Evolutionary conservation across 805 yeast species (phyloP), one percentile per base, ranked within the genome.

Genomic region (Starmerella scarabaei): DNA sequence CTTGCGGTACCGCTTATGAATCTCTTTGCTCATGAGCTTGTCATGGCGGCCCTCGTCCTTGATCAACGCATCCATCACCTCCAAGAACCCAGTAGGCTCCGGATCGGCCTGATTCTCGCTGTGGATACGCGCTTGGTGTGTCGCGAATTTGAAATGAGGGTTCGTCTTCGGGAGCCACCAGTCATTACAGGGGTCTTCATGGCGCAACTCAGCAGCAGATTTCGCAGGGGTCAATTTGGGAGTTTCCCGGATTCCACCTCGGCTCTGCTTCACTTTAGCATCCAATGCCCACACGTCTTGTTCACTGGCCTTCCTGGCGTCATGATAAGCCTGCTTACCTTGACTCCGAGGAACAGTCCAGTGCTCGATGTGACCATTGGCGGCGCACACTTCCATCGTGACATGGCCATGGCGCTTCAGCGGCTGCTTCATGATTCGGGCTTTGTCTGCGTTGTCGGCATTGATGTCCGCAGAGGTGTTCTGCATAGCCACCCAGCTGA

Each of bases 241-340:
- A 14, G 7, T 9, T 9, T 12, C 9, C 17, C 3, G 5, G 16
- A 44, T 15, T 4, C 59, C 60, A 14, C 59, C 60, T n/a, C 62
- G 49, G 5, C 17, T 26, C 36, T 56, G 61, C 21, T 65, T 68
- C 2, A 73, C 65, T 55, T 79, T 80, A 2, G 76, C 76, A 27
- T 70, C 80, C 30, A 76, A 58, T 0, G 80, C 77, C 98, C 97
- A 91, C 38, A 77, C 60, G 56, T 91, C 98, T 18, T 95, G 94
- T 54, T 72, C 71, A n/a, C 59, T 60, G 0, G 83, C 73, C 57
- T 91, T 88, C 40, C 96, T 68, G 0, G 94, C 94, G 63, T 91
- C 97, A 54, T 82, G 93, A 51, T 83, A 91, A 2, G 66, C 73
- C 45, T 73, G 79, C 45, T 74, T 73, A 5, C 83, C 80, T 40